Percentiles rank a stretch among this genome's conserved stretches.
phyloP scores from a whole-genome alignment of 2,329 filamentous ascomycete species.

The Nothopassalora personata region DNA sequence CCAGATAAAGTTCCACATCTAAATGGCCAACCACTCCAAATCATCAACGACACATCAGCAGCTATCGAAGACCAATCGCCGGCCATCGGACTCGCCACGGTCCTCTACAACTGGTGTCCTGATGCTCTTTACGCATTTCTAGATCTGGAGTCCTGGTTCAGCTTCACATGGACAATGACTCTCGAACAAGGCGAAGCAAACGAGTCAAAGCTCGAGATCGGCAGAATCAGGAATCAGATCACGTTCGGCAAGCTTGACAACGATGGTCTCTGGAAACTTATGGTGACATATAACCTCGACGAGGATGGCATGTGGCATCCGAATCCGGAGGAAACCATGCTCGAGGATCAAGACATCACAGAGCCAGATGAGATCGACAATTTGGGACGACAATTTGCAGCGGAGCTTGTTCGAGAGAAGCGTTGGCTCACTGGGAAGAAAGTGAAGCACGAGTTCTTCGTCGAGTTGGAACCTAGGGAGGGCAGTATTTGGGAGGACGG shows the following conservation, averaged over 20 bases:
- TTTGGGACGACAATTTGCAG: conserved; percentile 3
- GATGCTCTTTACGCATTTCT: conserved; percentile 16
- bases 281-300: conserved; percentile 14
- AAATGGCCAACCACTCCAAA: not conserved
- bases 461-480: conserved; percentile 14
- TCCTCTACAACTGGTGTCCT: conserved; percentile 21
- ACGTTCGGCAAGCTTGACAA: conserved; percentile 17
- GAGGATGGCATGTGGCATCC: conserved; percentile 11
- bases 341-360: conserved; percentile 24
- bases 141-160: conserved; percentile 19
- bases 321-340: conserved; percentile 18
- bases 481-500: conserved; percentile 20
- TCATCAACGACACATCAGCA: not conserved
- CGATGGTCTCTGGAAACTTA: conserved; percentile 15
- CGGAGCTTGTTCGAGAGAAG: conserved; percentile 11
- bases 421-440: conserved; percentile 17
- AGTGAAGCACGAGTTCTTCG: conserved; percentile 15
- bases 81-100: conserved; percentile 12
- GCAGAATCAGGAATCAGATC: conserved; percentile 18
- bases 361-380: conserved; percentile 11
- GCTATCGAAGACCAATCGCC: not conserved
- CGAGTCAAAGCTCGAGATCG: conserved; percentile 17
- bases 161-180: conserved; percentile 19
- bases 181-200: conserved; percentile 1
- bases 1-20: not conserved